Evolutionary conservation across 2,329 filamentous ascomycete species (phyloP).

Genomic region (Aspergillus amoenus): DNA sequence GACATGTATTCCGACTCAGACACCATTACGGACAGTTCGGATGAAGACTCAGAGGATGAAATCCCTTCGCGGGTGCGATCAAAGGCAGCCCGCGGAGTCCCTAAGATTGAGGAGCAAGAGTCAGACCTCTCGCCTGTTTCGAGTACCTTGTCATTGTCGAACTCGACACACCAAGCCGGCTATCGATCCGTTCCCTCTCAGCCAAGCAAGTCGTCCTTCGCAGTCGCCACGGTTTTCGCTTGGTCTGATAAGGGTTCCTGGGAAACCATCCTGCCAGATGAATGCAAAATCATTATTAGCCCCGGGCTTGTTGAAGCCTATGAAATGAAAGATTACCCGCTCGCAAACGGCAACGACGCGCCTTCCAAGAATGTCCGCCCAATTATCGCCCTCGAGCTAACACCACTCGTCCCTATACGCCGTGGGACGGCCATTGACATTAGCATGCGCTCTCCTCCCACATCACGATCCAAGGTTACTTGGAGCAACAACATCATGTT

Average conservation of each 20-base stretch:
- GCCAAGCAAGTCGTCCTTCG: conserved; percentile 51
- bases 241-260: conserved; percentile 65
- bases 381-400: conserved; percentile 75
- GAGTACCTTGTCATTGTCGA: conserved; percentile 71
- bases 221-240: conserved; percentile 60
- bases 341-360: conserved; percentile 18
- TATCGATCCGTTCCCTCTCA: conserved; percentile 55
- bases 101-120: conserved; percentile 41
- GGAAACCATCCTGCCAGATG: conserved; percentile 61
- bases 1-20: conserved; percentile 48
- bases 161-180: conserved; percentile 76
- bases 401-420: conserved; percentile 83
- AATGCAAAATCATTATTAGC: conserved; percentile 63
- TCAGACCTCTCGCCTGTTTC: conserved; percentile 43
- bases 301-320: conserved; percentile 66
- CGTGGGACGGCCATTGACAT: conserved; percentile 92
- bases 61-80: conserved; percentile 25
- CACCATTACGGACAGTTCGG: conserved; percentile 51
- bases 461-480: conserved; percentile 67
- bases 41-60: conserved; percentile 57
- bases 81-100: conserved; percentile 33
- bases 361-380: conserved; percentile 42
- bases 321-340: conserved; percentile 49
- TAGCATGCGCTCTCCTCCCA: conserved; percentile 85
- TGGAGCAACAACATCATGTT: conserved; percentile 83